These are phyloP conservation scores for Kodamaea sp. DNA, from an alignment of 1,139 yeast genomes.

Conservation along the genomic window DNA sequence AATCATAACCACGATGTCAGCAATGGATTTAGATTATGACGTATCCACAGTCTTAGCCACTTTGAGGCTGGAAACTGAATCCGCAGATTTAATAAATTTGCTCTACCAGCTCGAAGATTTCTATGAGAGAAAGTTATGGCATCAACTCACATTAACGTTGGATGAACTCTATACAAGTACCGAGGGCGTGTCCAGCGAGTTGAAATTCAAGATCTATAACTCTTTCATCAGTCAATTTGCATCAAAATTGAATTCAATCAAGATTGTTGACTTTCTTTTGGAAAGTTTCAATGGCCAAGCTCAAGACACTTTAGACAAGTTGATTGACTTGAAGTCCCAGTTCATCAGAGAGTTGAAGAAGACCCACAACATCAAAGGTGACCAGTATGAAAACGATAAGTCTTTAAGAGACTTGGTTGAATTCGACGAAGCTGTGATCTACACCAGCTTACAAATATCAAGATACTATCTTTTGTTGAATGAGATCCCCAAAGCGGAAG, in stretches of 20 bases:
- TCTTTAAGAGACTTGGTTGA: constrained; percentile 39
- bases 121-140: constrained; percentile 81
- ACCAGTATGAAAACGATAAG: constrained; percentile 30
- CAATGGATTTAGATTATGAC: constrained; percentile 48
- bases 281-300: constrained; percentile 45
- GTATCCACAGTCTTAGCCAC: constrained; percentile 65
- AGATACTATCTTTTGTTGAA: constrained; percentile 63
- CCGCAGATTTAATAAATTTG: constrained; percentile 60
- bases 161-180: constrained; percentile 57
- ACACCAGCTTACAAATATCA: constrained; percentile 76
- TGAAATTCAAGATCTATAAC: constrained; percentile 63
- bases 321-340: constrained; percentile 51
- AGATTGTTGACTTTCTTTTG: constrained; percentile 74
- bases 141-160: constrained; percentile 73
- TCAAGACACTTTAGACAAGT: constrained; percentile 56
- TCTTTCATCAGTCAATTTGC: constrained; percentile 69
- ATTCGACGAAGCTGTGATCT: constrained; percentile 50
- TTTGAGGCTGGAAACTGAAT: constrained; percentile 68
- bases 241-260: constrained; percentile 74
- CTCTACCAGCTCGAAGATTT: constrained; percentile 80
- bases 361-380: constrained; percentile 24
- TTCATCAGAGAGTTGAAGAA: constrained; percentile 41
- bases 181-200: constrained; percentile 31
- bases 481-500: constrained; percentile 64
- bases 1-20: constrained; percentile 13